phyloP scores from a whole-genome alignment of 1,139 yeast genomes.

The Oligophagozyma castellii region DNA sequence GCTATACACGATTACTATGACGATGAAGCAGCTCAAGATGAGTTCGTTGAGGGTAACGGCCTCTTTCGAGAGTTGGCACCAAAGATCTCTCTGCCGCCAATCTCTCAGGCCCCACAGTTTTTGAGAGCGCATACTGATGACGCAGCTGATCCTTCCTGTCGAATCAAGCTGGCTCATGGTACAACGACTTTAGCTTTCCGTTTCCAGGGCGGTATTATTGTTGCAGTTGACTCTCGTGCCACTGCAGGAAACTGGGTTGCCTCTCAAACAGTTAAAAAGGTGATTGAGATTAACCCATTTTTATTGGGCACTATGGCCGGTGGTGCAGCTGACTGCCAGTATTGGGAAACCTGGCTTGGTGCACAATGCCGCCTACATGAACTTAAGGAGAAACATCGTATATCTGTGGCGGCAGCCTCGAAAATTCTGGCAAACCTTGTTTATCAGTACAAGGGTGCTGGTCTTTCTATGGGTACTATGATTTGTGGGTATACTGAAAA shows the following conservation, averaged over 20 bases:
- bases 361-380: constrained; percentile 93
- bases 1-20: constrained; percentile 17
- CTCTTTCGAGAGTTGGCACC: constrained; percentile 36
- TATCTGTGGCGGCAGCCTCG: constrained; percentile 93
- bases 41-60: constrained; percentile 22
- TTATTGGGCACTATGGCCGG: constrained; percentile 98
- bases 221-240: constrained; percentile 96
- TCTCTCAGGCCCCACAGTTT: constrained; percentile 85
- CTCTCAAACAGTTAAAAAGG: constrained; percentile 94
- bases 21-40: constrained; percentile 26
- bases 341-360: constrained; percentile 98
- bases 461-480: constrained; percentile 99
- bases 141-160: constrained; percentile 80
- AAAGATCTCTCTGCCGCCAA: constrained; percentile 62
- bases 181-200: constrained; percentile 95
- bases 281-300: constrained; percentile 90
- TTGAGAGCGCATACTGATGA: constrained; percentile 97
- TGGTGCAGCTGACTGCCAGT: constrained; percentile 99
- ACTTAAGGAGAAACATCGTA: constrained; percentile 84
- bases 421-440: constrained; percentile 85
- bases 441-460: constrained; percentile 92
- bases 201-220: constrained; percentile 89
- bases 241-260: constrained; percentile 99
- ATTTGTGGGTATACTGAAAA: constrained; percentile 91
- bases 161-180: constrained; percentile 95